These are phyloP conservation scores for Drosera spatulata DNA, from an alignment of 179 eudicot genomes.

Conservation along the genomic window DNA sequence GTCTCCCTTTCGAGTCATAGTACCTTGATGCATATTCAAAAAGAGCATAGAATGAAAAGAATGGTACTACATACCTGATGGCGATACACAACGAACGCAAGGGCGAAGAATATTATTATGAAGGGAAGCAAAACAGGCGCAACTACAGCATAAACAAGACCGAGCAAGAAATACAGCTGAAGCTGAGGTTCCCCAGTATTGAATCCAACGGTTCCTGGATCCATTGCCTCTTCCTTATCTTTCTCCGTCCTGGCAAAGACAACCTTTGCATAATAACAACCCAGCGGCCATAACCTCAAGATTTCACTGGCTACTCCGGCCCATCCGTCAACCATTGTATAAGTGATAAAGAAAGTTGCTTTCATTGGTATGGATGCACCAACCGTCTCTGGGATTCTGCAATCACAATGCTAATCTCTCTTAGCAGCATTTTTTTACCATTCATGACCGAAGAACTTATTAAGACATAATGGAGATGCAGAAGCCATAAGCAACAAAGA, in stretches of 20 bases:
- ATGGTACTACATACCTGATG: constrained; percentile 28
- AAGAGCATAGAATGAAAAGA: neutral
- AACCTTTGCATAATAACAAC: constrained; percentile 25
- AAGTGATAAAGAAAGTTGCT: constrained; percentile 41
- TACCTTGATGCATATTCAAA: too few species aligned
- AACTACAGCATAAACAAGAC: constrained; percentile 28
- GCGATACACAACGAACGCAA: constrained; percentile 35
- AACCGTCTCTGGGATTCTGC: constrained; percentile 29
- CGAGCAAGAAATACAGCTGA: constrained; percentile 38
- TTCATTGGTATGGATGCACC: constrained; percentile 44
- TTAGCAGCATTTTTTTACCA: neutral
- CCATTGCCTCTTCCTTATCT: constrained; percentile 43
- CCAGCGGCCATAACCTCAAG: constrained; percentile 25
- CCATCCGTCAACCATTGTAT: constrained; percentile 43
- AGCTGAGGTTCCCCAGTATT: constrained; percentile 33
- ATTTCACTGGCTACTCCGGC: constrained; percentile 41
- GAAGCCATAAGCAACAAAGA: neutral
- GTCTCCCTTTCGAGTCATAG: too few species aligned
- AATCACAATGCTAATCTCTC: neutral
- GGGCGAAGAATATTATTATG: constrained; percentile 33
- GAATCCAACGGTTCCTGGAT: constrained; percentile 36
- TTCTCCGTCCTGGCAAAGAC: constrained; percentile 33
- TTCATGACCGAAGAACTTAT: neutral
- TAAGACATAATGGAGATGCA: neutral
- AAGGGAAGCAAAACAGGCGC: constrained; percentile 38